Evolutionary conservation across 306 rosid species (phyloP), one percentile per base, ranked within the genome.

Genomic region (Quercus mongolica): DNA sequence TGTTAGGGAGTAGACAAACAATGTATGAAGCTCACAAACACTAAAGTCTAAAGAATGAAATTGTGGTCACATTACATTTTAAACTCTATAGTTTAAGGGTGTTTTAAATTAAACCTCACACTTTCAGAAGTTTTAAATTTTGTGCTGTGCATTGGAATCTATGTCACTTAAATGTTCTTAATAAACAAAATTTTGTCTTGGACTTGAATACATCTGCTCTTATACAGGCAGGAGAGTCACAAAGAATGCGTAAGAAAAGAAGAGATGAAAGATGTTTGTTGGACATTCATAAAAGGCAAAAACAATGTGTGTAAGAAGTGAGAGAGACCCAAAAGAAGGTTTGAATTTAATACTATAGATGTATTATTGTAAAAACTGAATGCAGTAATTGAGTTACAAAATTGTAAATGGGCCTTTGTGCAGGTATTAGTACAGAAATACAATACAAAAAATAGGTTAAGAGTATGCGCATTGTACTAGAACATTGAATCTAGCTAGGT

Each of bases 241-340:
- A 89, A 67, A 90, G 85, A 70, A 73, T 91, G 78, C 99, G 96
- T 14, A 91, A 87, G 86, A 91, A 89, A 90, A 93, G 62, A 88
- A 93, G 80, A 81, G 99, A 89, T 17, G 94, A 95, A 74, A 88
- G 67, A 86, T 96, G 94, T 18, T 46, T 89, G 64, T 31, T 83
- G 70, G 93, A 93, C 76, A 89, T 90, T 92, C 87, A 93, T 38
- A 38, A 6, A 83, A 91, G 98, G 82, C 92, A 91, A 85, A 90
- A 86, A 80, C 88, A 91, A 79, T 97, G 99, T 14, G 79, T 18
- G 79, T 93, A 90, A 88, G 97, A 95, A 93, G 91, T 93, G 58
- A 93, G 98, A 78, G 88, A 95, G 88, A 85, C 93, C 14, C 93
- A 89, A 71, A 93, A 93, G 92, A 95, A 93, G 98, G 98, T 95